Evolutionary conservation across 1,284 basidiomycete species (phyloP), one percentile per base, ranked within the genome.

Genomic region (Ceraceosorus guamensis): DNA sequence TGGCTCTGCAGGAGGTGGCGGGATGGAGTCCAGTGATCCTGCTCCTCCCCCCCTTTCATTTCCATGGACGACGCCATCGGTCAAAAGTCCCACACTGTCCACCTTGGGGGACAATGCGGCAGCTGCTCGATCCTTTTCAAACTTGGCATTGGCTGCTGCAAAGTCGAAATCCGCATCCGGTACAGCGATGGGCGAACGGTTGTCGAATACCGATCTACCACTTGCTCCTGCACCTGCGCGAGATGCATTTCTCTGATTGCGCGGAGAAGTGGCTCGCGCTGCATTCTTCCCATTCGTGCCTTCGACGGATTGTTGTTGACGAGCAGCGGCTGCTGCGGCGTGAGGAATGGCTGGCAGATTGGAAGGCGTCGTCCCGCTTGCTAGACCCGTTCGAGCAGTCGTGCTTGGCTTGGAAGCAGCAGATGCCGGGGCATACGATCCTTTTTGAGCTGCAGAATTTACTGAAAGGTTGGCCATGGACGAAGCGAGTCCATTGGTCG

Each of bases 81-180:
- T 24, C 24, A 24, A 24, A 24, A 24, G 24, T 24, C 24, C 24
- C 24, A 24, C 24, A 24, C 24, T 24, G 24, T 24, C 24, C 24
- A 24, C 24, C 13, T 46, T 46, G 3, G 18, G 37, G 13, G 35
- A 52, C 1, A 44, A 53, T 6, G 48, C 46, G 30, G 24, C 34
- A 11, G 43, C 30, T 2, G 62, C 49, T 14, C 55, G 57, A 43
- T 65, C 63, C 57, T 73, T 73, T 39, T 58, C 53, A 56, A 76
- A 76, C 52, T 65, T 67, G 18, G 72, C 71, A 56, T 76, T 76
- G 18, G 72, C 71, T 5, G 55, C 63, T 54, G 70, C 73, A 50
- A 76, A 76, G 49, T 76, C 73, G 41, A 68, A 76, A 39, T 76
- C 73, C 13, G 54, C 52, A 48, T 61, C 57, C 3, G 69, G 69